These are phyloP conservation scores for Pichia scutulata DNA, from an alignment of 805 yeast genomes.

Conservation along the genomic window DNA sequence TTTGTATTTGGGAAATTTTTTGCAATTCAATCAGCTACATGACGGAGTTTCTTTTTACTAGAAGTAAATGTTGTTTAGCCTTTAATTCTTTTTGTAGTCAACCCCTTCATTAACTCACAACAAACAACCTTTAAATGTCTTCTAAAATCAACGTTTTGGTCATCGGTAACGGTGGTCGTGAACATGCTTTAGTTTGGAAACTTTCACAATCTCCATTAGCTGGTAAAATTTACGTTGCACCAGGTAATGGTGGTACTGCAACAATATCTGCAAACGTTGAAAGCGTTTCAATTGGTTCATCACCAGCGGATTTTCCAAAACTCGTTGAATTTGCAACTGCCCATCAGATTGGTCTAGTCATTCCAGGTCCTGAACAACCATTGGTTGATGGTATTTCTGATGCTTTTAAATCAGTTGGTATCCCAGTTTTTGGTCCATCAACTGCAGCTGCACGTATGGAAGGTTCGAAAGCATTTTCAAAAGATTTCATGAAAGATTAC, in stretches of 20 bases:
- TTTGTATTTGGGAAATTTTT: neutral
- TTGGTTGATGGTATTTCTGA: conserved; percentile 86
- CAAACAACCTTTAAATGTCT: conserved; percentile 8
- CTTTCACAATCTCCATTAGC: conserved; percentile 72
- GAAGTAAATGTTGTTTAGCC: neutral
- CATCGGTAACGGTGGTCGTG: conserved; percentile 98
- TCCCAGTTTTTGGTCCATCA: conserved; percentile 96
- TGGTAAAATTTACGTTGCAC: conserved; percentile 76
- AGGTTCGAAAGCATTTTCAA: conserved; percentile 92
- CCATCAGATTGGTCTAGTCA: conserved; percentile 60
- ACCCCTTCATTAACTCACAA: neutral
- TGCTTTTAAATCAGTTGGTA: conserved; percentile 70
- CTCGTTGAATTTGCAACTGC: conserved; percentile 70
- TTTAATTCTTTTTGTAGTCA: neutral
- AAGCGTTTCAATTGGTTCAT: conserved; percentile 62
- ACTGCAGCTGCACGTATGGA: conserved; percentile 88
- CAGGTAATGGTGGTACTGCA: conserved; percentile 94
- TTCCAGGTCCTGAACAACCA: conserved; percentile 99
- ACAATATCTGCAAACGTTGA: conserved; percentile 45
- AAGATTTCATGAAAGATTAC: conserved; percentile 88
- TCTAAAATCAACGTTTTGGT: conserved; percentile 54
- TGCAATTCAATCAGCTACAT: neutral
- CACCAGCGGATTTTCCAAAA: conserved; percentile 57
- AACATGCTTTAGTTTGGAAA: conserved; percentile 93
- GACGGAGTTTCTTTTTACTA: neutral